These are phyloP conservation scores for Phytophthora meadii DNA, from an alignment of 352 stramenopile species.

Conservation along the genomic window DNA sequence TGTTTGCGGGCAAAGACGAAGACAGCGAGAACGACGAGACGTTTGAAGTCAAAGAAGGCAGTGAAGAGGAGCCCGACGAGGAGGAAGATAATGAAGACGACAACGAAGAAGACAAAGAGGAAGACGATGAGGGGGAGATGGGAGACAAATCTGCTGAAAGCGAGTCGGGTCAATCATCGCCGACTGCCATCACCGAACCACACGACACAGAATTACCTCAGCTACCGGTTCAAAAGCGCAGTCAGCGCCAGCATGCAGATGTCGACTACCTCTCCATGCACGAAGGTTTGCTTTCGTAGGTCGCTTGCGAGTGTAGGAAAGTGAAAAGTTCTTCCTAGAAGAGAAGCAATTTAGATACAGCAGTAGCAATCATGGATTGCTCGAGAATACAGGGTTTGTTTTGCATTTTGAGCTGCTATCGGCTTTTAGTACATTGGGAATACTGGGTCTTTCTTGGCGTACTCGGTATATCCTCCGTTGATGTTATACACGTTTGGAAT, in stretches of 20 bases:
- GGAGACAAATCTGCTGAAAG: conserved; percentile 15
- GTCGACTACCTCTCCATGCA: conserved; percentile 75
- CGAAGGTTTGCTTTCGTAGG: conserved; percentile 51
- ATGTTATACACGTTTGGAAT: conserved; percentile 63
- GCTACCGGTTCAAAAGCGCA: conserved; percentile 19
- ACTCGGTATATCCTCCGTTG: conserved; percentile 76
- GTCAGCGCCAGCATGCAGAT: conserved; percentile 29
- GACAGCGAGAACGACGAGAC: conserved; percentile 62
- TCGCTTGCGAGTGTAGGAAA: not conserved
- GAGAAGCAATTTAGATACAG: conserved; percentile 29
- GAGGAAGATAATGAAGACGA: conserved; percentile 42
- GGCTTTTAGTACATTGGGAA: conserved; percentile 81
- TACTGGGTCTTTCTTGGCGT: conserved; percentile 50
- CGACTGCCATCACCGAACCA: conserved; percentile 29
- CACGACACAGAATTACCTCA: conserved; percentile 24
- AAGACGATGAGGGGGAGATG: conserved; percentile 9
- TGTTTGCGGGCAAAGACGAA: conserved; percentile 78
- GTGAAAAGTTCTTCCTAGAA: conserved; percentile 17
- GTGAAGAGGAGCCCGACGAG: conserved; percentile 42
- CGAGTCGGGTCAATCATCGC: conserved; percentile 24
- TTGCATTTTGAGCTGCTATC: conserved; percentile 1
- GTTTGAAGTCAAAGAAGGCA: conserved; percentile 54
- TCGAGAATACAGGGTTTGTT: conserved; percentile 29
- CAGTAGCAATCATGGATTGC: conserved; percentile 18
- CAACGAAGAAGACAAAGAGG: conserved; percentile 18